Conservation (phyloP, 2,329 filamentous ascomycete genomes). For the Fusarium aywerte region DNA sequence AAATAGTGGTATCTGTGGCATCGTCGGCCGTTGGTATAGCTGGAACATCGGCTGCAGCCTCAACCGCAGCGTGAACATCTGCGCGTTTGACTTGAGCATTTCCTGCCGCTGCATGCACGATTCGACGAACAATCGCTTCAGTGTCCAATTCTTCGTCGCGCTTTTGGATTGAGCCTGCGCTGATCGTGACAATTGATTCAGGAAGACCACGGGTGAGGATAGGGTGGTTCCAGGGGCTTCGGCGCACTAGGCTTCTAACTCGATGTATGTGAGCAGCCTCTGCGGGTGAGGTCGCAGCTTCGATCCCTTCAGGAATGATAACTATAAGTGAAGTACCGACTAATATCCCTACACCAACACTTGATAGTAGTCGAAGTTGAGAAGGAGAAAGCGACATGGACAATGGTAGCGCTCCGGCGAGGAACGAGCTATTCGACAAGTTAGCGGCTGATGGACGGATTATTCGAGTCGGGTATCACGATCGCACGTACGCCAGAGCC, state of each 20-base stretch:
- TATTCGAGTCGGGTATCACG: conserved; percentile 23
- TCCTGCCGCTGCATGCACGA: conserved; percentile 11
- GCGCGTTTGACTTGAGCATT: conserved; percentile 22
- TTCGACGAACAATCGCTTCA: conserved; percentile 32
- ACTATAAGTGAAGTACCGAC: conserved; percentile 96
- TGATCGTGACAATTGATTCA: conserved; percentile 38
- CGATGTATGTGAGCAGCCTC: conserved; percentile 54
- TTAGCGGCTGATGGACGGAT: conserved; percentile 33
- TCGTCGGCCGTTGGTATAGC: conserved; percentile 26
- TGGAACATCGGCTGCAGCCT: conserved; percentile 31
- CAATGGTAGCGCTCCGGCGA: conserved; percentile 89
- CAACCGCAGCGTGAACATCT: conserved; percentile 27
- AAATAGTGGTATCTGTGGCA: conserved; percentile 3
- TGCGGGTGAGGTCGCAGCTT: conserved; percentile 78
- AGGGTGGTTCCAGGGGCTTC: conserved; percentile 48
- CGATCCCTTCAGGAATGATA: conserved; percentile 96
- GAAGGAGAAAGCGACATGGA: conserved; percentile 88
- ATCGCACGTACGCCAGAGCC: conserved; percentile 65
- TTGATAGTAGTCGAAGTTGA: conserved; percentile 88
- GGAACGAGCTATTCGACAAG: conserved; percentile 76
- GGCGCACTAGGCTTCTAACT: conserved; percentile 48
- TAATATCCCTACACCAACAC: conserved; percentile 90
- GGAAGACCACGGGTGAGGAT: conserved; percentile 42
- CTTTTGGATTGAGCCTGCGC: conserved; percentile 19
- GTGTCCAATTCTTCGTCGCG: conserved; percentile 15